Evolutionary conservation across 2,329 filamentous ascomycete species (phyloP).

Genomic region (Ophiocordyceps camponoti-floridani): DNA sequence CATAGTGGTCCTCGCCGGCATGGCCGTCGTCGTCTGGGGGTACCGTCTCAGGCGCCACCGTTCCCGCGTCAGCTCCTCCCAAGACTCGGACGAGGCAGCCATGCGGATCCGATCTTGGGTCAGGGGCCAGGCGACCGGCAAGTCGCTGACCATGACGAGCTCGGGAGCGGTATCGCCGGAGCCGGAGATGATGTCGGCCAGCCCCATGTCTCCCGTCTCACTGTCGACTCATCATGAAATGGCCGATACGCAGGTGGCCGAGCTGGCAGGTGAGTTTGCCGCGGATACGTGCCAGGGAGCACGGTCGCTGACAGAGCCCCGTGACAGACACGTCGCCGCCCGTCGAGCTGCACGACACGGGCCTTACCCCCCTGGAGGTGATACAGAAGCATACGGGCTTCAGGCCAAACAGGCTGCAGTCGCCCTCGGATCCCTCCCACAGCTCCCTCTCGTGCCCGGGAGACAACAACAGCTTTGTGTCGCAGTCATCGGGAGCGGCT

Average conservation of each 20-base stretch:
- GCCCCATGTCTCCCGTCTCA: constrained; percentile 1
- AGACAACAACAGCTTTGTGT: constrained; percentile 11
- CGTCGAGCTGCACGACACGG: constrained; percentile 26
- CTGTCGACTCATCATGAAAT: constrained; percentile 18
- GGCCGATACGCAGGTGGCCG: constrained; percentile 23
- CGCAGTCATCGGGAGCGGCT: constrained; percentile 8
- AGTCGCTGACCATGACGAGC: constrained; percentile 25
- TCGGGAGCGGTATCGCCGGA: constrained; percentile 20
- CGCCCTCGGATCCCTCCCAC: constrained; percentile 4
- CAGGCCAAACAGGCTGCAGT: constrained; percentile 4
- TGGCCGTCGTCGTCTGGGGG: constrained; percentile 27
- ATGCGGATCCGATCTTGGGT: constrained; percentile 35
- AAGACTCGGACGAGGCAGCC: constrained; percentile 25
- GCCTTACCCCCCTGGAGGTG: constrained; percentile 20
- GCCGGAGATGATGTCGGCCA: constrained; percentile 18
- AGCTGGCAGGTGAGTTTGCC: constrained; percentile 24
- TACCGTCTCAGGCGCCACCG: constrained; percentile 28
- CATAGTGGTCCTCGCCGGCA: background rate
- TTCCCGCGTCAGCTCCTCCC: constrained; percentile 8
- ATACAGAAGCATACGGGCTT: constrained; percentile 15
- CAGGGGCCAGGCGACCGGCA: constrained; percentile 22
- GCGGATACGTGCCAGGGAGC: background rate
- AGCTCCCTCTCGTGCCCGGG: constrained; percentile 7
- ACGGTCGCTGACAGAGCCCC: constrained; percentile 1
- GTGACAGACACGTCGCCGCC: constrained; percentile 23